Evolutionary conservation across 306 rosid genomes (phyloP).

Genomic region (Fragaria iinumae): DNA sequence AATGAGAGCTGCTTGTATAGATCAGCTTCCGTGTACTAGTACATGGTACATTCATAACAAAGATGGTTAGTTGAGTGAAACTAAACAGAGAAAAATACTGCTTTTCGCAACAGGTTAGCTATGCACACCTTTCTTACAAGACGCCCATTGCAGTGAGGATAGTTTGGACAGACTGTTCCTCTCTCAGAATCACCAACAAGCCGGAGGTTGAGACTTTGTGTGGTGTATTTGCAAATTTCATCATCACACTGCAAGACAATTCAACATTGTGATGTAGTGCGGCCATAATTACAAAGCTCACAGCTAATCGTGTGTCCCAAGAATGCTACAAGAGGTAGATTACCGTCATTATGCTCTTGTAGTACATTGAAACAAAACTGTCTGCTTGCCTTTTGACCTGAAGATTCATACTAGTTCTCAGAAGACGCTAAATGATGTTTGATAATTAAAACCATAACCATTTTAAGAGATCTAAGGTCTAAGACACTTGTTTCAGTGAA

Average conservation of each 20-base stretch:
- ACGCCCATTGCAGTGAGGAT: conserved; percentile 84
- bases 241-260: conserved; percentile 78
- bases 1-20: conserved; percentile 80
- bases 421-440: background rate
- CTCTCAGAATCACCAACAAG: conserved; percentile 85
- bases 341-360: conserved; percentile 74
- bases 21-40: conserved; percentile 81
- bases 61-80: conserved; percentile 1
- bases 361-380: conserved; percentile 64
- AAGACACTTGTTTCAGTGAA: background rate
- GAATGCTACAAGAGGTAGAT: conserved; percentile 19
- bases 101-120: conserved; percentile 6
- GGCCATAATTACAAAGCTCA: background rate
- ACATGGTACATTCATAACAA: conserved; percentile 10
- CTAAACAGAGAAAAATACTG: background rate
- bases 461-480: conserved; percentile 2
- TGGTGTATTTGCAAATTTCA: conserved; percentile 78
- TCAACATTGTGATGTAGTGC: background rate
- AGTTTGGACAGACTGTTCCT: conserved; percentile 91
- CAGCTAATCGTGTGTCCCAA: background rate
- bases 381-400: conserved; percentile 93
- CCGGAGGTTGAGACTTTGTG: conserved; percentile 71
- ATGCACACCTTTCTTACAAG: conserved; percentile 69
- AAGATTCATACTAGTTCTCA: conserved; percentile 15
- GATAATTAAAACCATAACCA: background rate